Evolutionary conservation across 2,329 filamentous ascomycete species (phyloP).

Genomic region (Venturiaceae sp.): DNA sequence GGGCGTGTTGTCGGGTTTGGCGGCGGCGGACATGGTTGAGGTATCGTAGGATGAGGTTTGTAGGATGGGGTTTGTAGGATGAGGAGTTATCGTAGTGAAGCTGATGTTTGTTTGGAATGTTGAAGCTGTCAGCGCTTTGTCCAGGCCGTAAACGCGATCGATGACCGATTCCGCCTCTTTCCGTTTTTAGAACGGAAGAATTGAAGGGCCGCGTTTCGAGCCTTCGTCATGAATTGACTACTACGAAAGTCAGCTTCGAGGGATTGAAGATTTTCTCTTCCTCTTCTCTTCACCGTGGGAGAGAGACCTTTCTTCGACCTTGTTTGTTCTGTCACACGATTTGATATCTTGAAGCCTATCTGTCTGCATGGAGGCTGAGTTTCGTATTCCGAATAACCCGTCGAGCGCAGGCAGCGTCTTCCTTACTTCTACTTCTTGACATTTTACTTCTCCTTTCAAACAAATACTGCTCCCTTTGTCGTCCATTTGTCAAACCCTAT

Average conservation of each 20-base stretch:
- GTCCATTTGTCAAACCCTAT: background rate
- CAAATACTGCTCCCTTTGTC: background rate
- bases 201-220: background rate
- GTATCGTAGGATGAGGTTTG: constrained; percentile 18
- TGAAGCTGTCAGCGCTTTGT: background rate
- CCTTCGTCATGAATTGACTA: background rate
- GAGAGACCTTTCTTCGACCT: background rate
- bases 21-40: constrained; percentile 14
- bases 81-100: background rate
- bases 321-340: background rate
- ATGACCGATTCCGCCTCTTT: background rate
- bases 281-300: background rate
- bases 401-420: background rate
- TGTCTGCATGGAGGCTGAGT: background rate
- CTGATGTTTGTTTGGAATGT: background rate
- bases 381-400: background rate
- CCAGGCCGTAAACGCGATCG: background rate
- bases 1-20: constrained; percentile 24
- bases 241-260: background rate
- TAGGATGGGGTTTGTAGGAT: constrained; percentile 23
- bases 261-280: background rate
- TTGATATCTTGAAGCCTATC: background rate
- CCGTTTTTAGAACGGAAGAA: background rate
- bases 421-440: background rate
- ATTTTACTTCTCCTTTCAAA: background rate